A percentile compares a stretch with the other conserved stretches of the same genome.
Evolutionary conservation across 352 stramenopile species (phyloP).

Genomic region (Phytophthora fragariae): DNA sequence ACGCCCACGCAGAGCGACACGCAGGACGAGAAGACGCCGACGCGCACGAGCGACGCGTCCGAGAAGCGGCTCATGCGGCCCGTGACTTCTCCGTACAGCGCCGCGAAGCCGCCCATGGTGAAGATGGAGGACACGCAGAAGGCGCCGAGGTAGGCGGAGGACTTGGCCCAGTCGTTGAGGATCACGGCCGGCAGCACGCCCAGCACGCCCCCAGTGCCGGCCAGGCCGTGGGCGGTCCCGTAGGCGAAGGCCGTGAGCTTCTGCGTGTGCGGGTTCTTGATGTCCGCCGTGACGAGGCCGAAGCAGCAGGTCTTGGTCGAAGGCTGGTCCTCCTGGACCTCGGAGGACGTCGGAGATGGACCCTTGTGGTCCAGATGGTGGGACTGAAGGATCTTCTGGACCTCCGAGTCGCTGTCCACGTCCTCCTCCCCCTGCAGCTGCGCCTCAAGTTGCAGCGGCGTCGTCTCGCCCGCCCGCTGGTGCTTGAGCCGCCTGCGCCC

Average conservation of each 20-base stretch:
- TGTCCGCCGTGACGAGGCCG: constrained; percentile 50
- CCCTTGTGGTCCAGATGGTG: constrained; percentile 49
- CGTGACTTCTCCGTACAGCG: constrained; percentile 79
- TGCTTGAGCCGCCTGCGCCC: constrained; percentile 33
- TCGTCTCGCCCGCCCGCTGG: constrained; percentile 36
- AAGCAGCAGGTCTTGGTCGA: constrained; percentile 47
- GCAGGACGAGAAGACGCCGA: constrained; percentile 73
- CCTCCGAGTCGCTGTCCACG: constrained; percentile 34
- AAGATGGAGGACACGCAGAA: constrained; percentile 90
- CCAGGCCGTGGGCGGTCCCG: constrained; percentile 89
- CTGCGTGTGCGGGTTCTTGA: constrained; percentile 66
- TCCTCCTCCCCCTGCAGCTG: constrained; percentile 22
- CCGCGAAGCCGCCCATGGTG: constrained; percentile 89
- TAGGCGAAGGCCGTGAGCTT: constrained; percentile 80
- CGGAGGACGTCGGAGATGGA: neutral
- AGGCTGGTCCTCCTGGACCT: constrained; percentile 3
- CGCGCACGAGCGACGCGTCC: constrained; percentile 57
- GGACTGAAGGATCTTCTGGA: constrained; percentile 48
- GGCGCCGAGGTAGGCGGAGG: constrained; percentile 77
- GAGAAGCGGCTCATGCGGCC: constrained; percentile 69
- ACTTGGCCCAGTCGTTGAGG: constrained; percentile 77
- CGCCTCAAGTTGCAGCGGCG: constrained; percentile 36
- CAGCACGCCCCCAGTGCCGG: constrained; percentile 71
- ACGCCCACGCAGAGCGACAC: constrained; percentile 75
- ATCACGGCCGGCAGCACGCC: constrained; percentile 90